Base-by-base conservation (phyloP, 441 rosid species). In the Gossypium aridum region DNA sequence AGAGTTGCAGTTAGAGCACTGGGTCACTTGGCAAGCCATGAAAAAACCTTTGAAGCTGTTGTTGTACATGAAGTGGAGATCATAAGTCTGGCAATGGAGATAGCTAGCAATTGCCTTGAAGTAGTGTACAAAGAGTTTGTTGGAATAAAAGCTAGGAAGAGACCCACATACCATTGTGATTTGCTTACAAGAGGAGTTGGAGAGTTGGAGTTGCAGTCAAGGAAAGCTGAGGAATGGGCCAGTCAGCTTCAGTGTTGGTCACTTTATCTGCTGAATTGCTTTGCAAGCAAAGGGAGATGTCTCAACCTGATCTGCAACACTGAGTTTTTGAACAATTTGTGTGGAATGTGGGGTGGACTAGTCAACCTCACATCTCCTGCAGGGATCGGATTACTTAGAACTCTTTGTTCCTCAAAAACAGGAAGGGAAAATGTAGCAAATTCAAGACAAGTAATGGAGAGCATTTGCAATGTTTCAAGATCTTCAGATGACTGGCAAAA, bases 171-270 rank as follows among this genome's bases (percentile, higher is more conserved):
- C 74, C 97, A 94, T 2, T 70, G 90, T 22, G 92, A 94, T 51
- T 74, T 94, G 82, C 86, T 90, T 26, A 90, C 97, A 22, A 85
- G 90, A 83, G 96, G 97, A 47, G 75, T 77, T 31, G 94, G 91
- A 77, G 94, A 90, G 62, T 45, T 55, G 47, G 90, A 87, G 67
- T 75, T 78, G 67, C 93, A 87, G 80, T 78, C 81, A 64, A 76
- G 75, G 62, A 92, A 85, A 75, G 97, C 94, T 3, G 97, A 93
- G 80, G 93, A 93, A 82, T 92, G 97, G 98, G 87, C 87, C 12
- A 77, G 85, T 72, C 97, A 92, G 72, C 82, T 93, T 16, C 97
- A 90, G 37, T 86, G 84, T 37, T 93, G 97, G 96, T 92, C 92
- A 49, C 85, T 92, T n/a, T 77, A 83, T 79, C 81, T 93, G 60